A percentile compares a stretch with the other conserved stretches of the same genome.
phyloP scores from a whole-genome alignment of 139 green algal species.

The Nannochloris sp. region DNA sequence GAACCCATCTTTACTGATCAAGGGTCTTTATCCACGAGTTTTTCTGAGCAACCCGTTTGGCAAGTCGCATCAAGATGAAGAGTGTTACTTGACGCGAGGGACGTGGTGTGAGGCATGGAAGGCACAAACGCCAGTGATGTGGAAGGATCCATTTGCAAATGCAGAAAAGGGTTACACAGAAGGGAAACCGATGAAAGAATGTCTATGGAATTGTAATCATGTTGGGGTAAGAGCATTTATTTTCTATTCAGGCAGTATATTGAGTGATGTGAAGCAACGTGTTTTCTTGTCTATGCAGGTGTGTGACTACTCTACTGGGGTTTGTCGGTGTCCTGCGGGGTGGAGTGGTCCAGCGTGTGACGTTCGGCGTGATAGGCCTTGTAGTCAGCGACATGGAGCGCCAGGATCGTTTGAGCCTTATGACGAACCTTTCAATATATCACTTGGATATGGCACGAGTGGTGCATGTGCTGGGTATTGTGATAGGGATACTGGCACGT shows the following conservation, averaged over 20 bases:
- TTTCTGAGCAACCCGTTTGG: no score
- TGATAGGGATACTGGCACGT: conserved; percentile 6
- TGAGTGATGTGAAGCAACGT: no score
- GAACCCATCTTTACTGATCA: no score
- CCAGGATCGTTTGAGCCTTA: not conserved
- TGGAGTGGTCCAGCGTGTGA: conserved; percentile 2
- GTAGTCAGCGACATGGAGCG: not conserved
- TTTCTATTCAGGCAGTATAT: no score
- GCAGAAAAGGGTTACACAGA: no score
- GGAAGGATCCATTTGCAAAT: no score
- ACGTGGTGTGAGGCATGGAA: no score
- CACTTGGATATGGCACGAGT: not conserved
- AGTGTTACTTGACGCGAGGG: no score
- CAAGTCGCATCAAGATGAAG: no score
- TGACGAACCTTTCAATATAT: not conserved
- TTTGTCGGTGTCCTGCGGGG: conserved; percentile 10
- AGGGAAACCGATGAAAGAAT: not conserved
- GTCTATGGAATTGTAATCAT: conserved; percentile 11
- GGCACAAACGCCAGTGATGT: no score
- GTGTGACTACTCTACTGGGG: conserved; percentile 1
- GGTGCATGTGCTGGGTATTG: not conserved
- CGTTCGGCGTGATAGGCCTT: not conserved
- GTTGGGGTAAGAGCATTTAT: no score
- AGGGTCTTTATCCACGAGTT: no score
- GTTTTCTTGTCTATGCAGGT: conserved; percentile 1